A percentile compares a stretch with the other conserved stretches of the same genome.
Evolutionary conservation across 768 basidiomycete genomes (phyloP).

Genomic region (Pleurotus platypus): DNA sequence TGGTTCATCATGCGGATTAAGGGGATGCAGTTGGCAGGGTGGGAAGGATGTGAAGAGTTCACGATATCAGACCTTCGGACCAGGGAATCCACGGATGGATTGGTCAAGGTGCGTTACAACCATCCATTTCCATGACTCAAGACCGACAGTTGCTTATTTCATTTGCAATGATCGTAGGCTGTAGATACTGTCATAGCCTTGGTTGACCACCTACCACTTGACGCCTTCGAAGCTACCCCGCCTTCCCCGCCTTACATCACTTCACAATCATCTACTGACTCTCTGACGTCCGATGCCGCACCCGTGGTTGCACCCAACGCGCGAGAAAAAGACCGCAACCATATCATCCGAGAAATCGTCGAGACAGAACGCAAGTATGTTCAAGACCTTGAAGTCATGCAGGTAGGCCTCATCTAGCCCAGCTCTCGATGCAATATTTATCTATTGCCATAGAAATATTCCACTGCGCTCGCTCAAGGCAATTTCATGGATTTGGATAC

Average conservation of each 20-base stretch:
- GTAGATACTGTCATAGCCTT: constrained; percentile 86
- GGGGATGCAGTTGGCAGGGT: constrained; percentile 57
- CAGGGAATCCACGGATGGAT: constrained; percentile 86
- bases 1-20: constrained; percentile 88
- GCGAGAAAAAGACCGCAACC: constrained; percentile 66
- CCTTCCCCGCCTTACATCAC: constrained; percentile 54
- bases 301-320: constrained; percentile 42
- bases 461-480: constrained; percentile 75
- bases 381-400: constrained; percentile 93
- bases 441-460: constrained; percentile 67
- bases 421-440: constrained; percentile 14
- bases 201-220: constrained; percentile 69
- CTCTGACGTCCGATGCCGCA: constrained; percentile 42
- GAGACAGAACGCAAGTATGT: constrained; percentile 97
- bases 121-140: background rate
- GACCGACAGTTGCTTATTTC: too few relatives aligned
- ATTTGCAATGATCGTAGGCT: constrained; percentile 46
- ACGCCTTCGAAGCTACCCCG: constrained; percentile 62
- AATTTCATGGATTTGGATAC: constrained; percentile 92
- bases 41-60: constrained; percentile 80
- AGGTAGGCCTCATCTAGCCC: constrained; percentile 49
- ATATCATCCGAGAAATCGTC: constrained; percentile 84
- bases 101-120: constrained; percentile 76
- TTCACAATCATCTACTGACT: constrained; percentile 60
- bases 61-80: constrained; percentile 90